Percentiles rank a stretch among this genome's conserved stretches.
Evolutionary conservation across 208 protist species (phyloP).

Genomic region (Trypanosoma boissoni): DNA sequence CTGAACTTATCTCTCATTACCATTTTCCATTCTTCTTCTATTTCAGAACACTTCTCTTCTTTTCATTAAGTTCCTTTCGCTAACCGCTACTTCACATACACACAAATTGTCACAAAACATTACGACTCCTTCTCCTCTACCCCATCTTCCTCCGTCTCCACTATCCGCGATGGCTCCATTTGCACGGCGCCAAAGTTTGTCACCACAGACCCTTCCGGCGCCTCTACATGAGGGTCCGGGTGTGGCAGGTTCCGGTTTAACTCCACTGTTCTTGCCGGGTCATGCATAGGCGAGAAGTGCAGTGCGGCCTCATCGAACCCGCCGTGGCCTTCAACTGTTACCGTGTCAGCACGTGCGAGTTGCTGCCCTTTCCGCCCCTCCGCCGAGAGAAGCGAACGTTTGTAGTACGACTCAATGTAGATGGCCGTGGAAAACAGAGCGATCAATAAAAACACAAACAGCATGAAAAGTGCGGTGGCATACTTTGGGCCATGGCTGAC

Average conservation of each 20-base stretch:
- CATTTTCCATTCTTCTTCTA: neutral
- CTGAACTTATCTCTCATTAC: neutral
- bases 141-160: too few species aligned
- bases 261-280: too few species aligned
- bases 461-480: slow-evolving; percentile 56
- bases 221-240: too few species aligned
- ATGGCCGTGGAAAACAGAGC: slow-evolving; percentile 46
- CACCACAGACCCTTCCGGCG: slow-evolving; percentile 16
- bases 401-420: slow-evolving; percentile 72
- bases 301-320: neutral
- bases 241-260: too few species aligned
- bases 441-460: slow-evolving; percentile 53
- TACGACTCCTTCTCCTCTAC: too few species aligned
- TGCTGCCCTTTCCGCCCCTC: slow-evolving; percentile 60
- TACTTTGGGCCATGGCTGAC: slow-evolving; percentile 37
- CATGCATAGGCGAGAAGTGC: slow-evolving; percentile 3
- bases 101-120: too few species aligned
- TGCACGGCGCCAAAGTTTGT: slow-evolving; percentile 68
- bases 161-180: slow-evolving; percentile 45
- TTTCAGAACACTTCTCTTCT: neutral
- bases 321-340: slow-evolving; percentile 20
- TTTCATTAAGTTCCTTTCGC: neutral
- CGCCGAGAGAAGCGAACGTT: slow-evolving; percentile 56
- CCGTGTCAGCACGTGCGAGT: slow-evolving; percentile 28
- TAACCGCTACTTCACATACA: too few species aligned